Conservation (phyloP, 768 basidiomycete genomes). For the Brasilioporus rufonigricans region DNA sequence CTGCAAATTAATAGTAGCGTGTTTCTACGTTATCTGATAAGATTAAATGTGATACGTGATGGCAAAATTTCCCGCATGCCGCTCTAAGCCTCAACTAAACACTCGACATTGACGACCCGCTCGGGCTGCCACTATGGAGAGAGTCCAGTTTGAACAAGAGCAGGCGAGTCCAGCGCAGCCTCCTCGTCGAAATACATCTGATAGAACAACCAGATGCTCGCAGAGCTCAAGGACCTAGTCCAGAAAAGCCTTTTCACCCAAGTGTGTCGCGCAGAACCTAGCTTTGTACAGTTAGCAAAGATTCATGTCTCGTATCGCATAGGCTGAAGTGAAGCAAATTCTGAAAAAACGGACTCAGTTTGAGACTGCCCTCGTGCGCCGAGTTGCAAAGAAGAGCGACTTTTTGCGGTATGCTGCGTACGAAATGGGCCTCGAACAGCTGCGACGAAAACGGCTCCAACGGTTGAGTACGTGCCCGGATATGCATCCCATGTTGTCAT, state of each 20-base stretch:
- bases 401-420: slow-evolving; percentile 90
- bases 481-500: neutral
- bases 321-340: slow-evolving; percentile 83
- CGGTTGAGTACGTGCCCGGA: slow-evolving; percentile 56
- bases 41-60: slow-evolving; percentile 11
- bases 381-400: slow-evolving; percentile 82
- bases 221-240: slow-evolving; percentile 90
- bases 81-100: neutral
- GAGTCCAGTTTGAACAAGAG: slow-evolving; percentile 93
- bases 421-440: slow-evolving; percentile 83
- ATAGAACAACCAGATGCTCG: slow-evolving; percentile 67
- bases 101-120: neutral
- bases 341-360: slow-evolving; percentile 80
- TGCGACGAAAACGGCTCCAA: slow-evolving; percentile 72
- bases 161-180: slow-evolving; percentile 45
- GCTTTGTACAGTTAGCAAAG: neutral
- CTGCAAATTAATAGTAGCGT: neutral
- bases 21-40: slow-evolving; percentile 10
- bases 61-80: slow-evolving; percentile 12
- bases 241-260: slow-evolving; percentile 82
- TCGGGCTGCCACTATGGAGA: slow-evolving; percentile 68
- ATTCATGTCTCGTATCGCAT: slow-evolving; percentile 2
- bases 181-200: neutral
- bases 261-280: slow-evolving; percentile 40
- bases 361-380: slow-evolving; percentile 80